phyloP scores from a whole-genome alignment of 2,329 filamentous ascomycete species.

The Annulohypoxylon truncatum region DNA sequence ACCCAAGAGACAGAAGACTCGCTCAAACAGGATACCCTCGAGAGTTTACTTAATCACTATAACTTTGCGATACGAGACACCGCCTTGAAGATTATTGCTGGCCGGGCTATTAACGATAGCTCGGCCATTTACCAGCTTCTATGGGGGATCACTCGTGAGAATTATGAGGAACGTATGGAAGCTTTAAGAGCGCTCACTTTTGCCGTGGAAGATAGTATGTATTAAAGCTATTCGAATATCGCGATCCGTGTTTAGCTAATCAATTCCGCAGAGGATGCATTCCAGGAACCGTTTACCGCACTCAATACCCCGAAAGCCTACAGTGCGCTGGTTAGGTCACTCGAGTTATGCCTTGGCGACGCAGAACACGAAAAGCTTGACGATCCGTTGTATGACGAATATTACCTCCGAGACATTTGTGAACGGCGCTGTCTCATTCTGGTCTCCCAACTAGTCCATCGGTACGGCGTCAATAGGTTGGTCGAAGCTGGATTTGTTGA shows the following conservation, averaged over 20 bases:
- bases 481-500: slow-evolving; percentile 74
- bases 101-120: slow-evolving; percentile 69
- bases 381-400: slow-evolving; percentile 71
- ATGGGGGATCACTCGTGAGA: slow-evolving; percentile 67
- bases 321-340: slow-evolving; percentile 68
- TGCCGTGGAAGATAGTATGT: slow-evolving; percentile 62
- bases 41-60: slow-evolving; percentile 75
- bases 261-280: slow-evolving; percentile 47
- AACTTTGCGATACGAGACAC: slow-evolving; percentile 79
- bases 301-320: slow-evolving; percentile 65
- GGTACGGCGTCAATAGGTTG: slow-evolving; percentile 67
- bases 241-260: slow-evolving; percentile 47
- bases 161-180: slow-evolving; percentile 69
- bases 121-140: slow-evolving; percentile 63
- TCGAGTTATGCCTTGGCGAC: slow-evolving; percentile 67
- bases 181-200: slow-evolving; percentile 68
- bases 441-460: slow-evolving; percentile 67
- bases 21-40: slow-evolving; percentile 72
- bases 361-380: slow-evolving; percentile 62
- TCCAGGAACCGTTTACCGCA: slow-evolving; percentile 56
- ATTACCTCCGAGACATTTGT: slow-evolving; percentile 69
- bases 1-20: slow-evolving; percentile 81
- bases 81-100: slow-evolving; percentile 68
- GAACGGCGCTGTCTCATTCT: slow-evolving; percentile 72
- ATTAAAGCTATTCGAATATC: slow-evolving; percentile 41